Percentiles rank a stretch among this genome's conserved stretches.
Conservation (phyloP, 2,329 filamentous ascomycete genomes). For the Aspergillus japonicus region DNA sequence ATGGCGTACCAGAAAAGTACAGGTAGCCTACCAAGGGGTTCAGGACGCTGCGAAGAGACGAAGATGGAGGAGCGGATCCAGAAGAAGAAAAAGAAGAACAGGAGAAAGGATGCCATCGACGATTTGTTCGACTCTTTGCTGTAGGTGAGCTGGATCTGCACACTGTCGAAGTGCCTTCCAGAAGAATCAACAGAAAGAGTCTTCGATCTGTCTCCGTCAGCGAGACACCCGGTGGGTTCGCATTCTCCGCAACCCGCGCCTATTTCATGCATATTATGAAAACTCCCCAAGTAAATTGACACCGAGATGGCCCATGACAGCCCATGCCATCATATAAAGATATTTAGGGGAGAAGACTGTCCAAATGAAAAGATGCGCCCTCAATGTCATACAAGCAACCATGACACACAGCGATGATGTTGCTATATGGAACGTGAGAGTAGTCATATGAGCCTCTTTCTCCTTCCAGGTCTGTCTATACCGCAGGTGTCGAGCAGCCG, state of each 20-base stretch:
- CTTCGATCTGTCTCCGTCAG: not conserved
- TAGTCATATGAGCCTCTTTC: conserved; percentile 53
- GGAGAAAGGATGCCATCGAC: conserved; percentile 66
- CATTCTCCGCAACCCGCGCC: not conserved
- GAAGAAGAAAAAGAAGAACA: conserved; percentile 52
- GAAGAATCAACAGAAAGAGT: not conserved
- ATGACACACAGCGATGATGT: conserved; percentile 71
- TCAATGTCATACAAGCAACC: conserved; percentile 77
- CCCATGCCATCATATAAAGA: conserved; percentile 88
- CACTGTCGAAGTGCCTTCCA: not conserved
- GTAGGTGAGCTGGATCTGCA: conserved; percentile 11
- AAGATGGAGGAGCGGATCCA: conserved; percentile 49
- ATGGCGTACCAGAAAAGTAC: not conserved
- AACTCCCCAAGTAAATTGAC: conserved; percentile 65
- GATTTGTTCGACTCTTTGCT: conserved; percentile 66
- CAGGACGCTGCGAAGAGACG: conserved; percentile 6
- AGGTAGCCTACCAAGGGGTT: not conserved
- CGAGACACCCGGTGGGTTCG: not conserved
- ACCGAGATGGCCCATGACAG: conserved; percentile 72
- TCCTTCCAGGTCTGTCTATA: conserved; percentile 17
- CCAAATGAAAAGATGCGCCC: conserved; percentile 96
- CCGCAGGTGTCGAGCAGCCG: conserved; percentile 50
- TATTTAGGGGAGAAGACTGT: conserved; percentile 98
- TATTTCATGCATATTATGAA: not conserved
- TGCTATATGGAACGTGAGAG: conserved; percentile 70